Conservation (phyloP, 2,329 filamentous ascomycete species). For the Phialemonium atrogriseum region DNA sequence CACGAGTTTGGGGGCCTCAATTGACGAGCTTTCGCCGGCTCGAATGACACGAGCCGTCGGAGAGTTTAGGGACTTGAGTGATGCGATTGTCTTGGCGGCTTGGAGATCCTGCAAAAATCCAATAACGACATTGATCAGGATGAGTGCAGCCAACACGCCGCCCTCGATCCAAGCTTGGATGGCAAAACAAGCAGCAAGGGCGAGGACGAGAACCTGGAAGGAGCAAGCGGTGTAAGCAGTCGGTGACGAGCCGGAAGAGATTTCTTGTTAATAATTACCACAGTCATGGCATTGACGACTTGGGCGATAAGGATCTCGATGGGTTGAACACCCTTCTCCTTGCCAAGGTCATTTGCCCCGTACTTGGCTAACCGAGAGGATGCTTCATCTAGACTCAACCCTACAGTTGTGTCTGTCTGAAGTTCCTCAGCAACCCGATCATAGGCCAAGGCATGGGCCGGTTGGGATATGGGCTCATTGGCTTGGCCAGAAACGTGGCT, state of each 20-base stretch:
- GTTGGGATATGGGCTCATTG: slow-evolving; percentile 33
- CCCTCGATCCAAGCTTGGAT: slow-evolving; percentile 61
- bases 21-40: slow-evolving; percentile 38
- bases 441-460: slow-evolving; percentile 44
- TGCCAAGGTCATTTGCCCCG: slow-evolving; percentile 49
- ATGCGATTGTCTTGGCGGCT: slow-evolving; percentile 55
- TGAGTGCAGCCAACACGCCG: slow-evolving; percentile 58
- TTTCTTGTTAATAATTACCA: too few species aligned
- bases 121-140: slow-evolving; percentile 59
- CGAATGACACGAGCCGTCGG: slow-evolving; percentile 53
- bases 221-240: slow-evolving; percentile 10
- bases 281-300: slow-evolving; percentile 54
- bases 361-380: slow-evolving; percentile 38
- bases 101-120: slow-evolving; percentile 54
- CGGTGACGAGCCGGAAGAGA: too few species aligned
- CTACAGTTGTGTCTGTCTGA: slow-evolving; percentile 40
- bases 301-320: slow-evolving; percentile 50
- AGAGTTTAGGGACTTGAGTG: slow-evolving; percentile 48
- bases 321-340: slow-evolving; percentile 42
- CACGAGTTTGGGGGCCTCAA: slow-evolving; percentile 51
- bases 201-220: slow-evolving; percentile 61
- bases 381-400: slow-evolving; percentile 41
- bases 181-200: slow-evolving; percentile 62
- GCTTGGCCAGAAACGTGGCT: slow-evolving; percentile 15
- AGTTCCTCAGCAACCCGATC: slow-evolving; percentile 39